Percentiles rank a stretch among this genome's conserved stretches.
phyloP scores from a whole-genome alignment of 2,329 filamentous ascomycete species.

The Arthrobotrys iridis region DNA sequence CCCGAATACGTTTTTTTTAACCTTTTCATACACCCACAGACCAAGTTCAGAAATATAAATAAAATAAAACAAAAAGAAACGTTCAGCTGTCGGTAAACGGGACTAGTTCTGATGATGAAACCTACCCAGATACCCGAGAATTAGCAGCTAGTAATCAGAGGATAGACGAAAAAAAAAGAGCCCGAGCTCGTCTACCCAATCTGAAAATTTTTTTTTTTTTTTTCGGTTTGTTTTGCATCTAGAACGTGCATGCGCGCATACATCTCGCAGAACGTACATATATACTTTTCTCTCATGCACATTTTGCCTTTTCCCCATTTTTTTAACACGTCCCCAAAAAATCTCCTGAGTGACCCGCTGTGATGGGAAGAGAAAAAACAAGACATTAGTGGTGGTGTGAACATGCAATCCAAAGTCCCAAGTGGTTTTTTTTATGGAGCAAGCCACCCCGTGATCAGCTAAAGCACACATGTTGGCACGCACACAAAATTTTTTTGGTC shows the following conservation, averaged over 20 bases:
- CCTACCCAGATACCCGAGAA: slow-evolving; percentile 13
- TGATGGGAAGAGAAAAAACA: no score
- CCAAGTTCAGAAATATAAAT: slow-evolving; percentile 1
- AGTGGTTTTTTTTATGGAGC: no score
- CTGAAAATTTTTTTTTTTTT: background rate
- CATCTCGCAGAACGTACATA: no score
- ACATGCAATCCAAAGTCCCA: no score
- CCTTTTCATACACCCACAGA: background rate
- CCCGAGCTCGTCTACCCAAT: slow-evolving; percentile 20
- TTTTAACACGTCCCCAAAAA: no score
- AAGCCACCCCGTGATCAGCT: background rate
- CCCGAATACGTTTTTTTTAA: background rate
- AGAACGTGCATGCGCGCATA: no score
- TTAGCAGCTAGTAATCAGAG: background rate
- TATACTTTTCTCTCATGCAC: no score
- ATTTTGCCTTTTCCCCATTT: no score
- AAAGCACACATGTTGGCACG: background rate
- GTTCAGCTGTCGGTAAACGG: background rate
- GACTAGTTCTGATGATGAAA: background rate
- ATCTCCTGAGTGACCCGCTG: no score
- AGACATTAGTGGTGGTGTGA: no score
- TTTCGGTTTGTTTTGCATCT: background rate
- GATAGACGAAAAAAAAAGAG: background rate
- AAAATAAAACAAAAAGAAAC: no score
- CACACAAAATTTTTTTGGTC: background rate